A percentile compares a stretch with the other conserved stretches of the same genome.
Conservation (phyloP, 1,139 yeast species). For the Wickerhamiella pararugosa region DNA sequence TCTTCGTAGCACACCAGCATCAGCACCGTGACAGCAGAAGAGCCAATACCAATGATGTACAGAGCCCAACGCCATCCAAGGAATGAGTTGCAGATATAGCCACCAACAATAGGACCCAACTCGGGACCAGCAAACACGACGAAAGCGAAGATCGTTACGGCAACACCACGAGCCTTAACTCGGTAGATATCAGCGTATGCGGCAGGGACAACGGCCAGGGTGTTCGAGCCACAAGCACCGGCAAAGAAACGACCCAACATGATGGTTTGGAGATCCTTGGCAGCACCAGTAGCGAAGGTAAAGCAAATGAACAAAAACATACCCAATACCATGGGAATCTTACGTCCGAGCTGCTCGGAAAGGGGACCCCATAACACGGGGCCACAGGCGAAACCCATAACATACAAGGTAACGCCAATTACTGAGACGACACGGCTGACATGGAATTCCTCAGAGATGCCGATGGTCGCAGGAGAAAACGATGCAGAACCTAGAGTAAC, state of each 20-base stretch:
- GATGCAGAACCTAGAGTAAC: constrained; percentile 51
- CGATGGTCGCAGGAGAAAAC: constrained; percentile 37
- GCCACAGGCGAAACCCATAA: constrained; percentile 70
- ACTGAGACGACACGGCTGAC: constrained; percentile 44
- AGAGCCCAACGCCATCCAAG: constrained; percentile 71
- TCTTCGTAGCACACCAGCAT: constrained; percentile 39
- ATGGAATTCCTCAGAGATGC: constrained; percentile 31
- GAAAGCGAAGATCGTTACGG: constrained; percentile 46
- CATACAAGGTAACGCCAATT: constrained; percentile 56
- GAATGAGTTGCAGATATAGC: constrained; percentile 37
- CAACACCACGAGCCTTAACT: constrained; percentile 48
- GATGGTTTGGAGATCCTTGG: constrained; percentile 56
- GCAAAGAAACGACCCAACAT: constrained; percentile 61
- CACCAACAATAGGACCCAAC: constrained; percentile 59
- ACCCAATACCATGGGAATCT: constrained; percentile 39
- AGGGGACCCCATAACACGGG: constrained; percentile 73
- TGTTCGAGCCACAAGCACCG: constrained; percentile 67
- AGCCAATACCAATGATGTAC: constrained; percentile 48
- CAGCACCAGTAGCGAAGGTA: constrained; percentile 58
- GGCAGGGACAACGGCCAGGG: constrained; percentile 73
- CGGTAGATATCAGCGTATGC: constrained; percentile 64
- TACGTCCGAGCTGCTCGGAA: constrained; percentile 63
- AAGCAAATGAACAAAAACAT: constrained; percentile 43
- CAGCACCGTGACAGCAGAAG: constrained; percentile 32
- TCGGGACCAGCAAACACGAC: constrained; percentile 66